A percentile compares a stretch with the other conserved stretches of the same genome.
Conservation (phyloP, 2,329 filamentous ascomycete species). For the Fonsecaea multimorphosa region DNA sequence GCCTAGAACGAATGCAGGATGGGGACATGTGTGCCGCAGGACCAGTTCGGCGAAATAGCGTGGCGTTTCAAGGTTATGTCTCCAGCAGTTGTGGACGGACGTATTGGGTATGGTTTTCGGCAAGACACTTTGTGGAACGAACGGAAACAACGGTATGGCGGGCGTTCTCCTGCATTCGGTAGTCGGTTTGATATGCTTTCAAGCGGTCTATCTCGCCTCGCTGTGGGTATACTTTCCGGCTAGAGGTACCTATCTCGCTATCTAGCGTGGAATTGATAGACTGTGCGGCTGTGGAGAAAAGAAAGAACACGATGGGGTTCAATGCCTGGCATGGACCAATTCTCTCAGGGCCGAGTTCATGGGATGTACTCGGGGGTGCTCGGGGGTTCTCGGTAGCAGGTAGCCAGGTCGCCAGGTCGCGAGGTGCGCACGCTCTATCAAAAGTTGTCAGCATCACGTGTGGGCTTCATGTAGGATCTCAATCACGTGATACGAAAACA, state of each 20-base stretch:
- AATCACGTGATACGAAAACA: background rate
- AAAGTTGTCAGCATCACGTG: background rate
- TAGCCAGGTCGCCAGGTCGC: no score
- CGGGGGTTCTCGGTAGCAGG: no score
- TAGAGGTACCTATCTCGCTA: no score
- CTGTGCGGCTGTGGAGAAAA: background rate
- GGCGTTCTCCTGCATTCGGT: slow-evolving; percentile 8
- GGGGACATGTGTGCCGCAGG: background rate
- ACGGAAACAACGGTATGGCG: background rate
- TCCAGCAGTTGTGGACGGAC: background rate
- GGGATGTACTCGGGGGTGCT: background rate
- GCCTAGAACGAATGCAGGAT: slow-evolving; percentile 1
- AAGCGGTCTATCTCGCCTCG: background rate
- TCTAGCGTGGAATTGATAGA: background rate
- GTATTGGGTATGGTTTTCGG: slow-evolving; percentile 12
- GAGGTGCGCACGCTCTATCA: no score
- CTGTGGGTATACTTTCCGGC: background rate
- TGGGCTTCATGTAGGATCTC: background rate
- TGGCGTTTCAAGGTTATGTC: slow-evolving; percentile 6
- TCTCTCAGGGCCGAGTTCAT: background rate
- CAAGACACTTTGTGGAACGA: background rate
- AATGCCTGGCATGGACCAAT: background rate
- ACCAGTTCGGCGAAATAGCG: background rate
- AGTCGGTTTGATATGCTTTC: slow-evolving; percentile 4
- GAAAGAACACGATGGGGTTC: background rate